These are phyloP conservation scores for Neurospora tetraspora DNA, from an alignment of 495 filamentous ascomycete species.

Conservation along the genomic window DNA sequence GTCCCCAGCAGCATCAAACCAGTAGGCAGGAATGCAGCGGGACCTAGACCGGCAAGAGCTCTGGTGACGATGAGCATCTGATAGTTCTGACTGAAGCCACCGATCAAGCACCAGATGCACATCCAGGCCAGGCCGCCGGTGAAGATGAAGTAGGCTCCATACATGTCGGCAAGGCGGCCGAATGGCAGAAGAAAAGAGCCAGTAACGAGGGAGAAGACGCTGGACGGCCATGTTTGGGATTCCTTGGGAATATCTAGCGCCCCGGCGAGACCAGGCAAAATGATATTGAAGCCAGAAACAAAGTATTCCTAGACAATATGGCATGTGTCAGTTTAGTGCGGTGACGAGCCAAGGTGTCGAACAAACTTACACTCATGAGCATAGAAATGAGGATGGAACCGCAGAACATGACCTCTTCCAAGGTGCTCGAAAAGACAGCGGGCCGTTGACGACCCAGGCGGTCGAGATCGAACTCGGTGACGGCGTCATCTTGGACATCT, in stretches of 20 bases:
- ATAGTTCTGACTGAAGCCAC: slow-evolving; percentile 60
- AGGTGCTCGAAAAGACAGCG: slow-evolving; percentile 46
- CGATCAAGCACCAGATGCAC: slow-evolving; percentile 58
- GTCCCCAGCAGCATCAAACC: slow-evolving; percentile 72
- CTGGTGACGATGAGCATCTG: slow-evolving; percentile 67
- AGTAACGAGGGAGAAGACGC: slow-evolving; percentile 64
- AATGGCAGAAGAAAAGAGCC: slow-evolving; percentile 67
- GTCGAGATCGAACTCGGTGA: slow-evolving; percentile 40
- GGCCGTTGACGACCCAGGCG: slow-evolving; percentile 64
- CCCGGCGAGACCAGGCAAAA: slow-evolving; percentile 56
- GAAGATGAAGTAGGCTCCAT: slow-evolving; percentile 67
- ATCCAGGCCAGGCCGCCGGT: slow-evolving; percentile 62
- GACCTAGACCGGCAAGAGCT: slow-evolving; percentile 69
- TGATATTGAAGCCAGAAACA: slow-evolving; percentile 76
- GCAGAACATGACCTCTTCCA: slow-evolving; percentile 60
- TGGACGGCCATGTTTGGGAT: slow-evolving; percentile 70
- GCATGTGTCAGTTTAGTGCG: background rate
- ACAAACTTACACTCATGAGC: slow-evolving; percentile 50
- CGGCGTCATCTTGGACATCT: background rate
- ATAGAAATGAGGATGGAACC: slow-evolving; percentile 66
- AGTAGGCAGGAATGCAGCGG: slow-evolving; percentile 68
- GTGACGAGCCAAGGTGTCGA: background rate
- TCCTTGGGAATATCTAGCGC: slow-evolving; percentile 54
- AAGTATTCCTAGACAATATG: slow-evolving; percentile 55
- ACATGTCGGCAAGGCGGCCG: slow-evolving; percentile 67